These are phyloP conservation scores for Aspergillus ostianus DNA, from an alignment of 495 filamentous ascomycete genomes.

Conservation along the genomic window DNA sequence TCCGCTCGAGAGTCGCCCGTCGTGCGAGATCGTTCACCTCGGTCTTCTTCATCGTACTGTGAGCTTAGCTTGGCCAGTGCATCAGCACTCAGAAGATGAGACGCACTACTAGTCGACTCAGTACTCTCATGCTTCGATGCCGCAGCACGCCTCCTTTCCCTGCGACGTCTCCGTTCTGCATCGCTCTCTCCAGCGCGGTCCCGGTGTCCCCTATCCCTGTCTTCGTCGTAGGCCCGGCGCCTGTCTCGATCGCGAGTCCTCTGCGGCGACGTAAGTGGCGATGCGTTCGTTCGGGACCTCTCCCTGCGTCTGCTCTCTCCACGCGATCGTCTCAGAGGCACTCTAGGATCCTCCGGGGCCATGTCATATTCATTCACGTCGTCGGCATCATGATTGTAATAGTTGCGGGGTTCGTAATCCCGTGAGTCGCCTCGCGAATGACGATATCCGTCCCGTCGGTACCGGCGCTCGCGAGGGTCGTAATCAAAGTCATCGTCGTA, in stretches of 20 bases:
- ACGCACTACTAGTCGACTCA: slow-evolving; percentile 40
- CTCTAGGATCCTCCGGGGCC: slow-evolving; percentile 7
- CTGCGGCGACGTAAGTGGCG: slow-evolving; percentile 18
- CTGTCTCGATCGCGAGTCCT: slow-evolving; percentile 1
- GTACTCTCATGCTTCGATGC: slow-evolving; percentile 39
- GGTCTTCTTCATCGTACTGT: slow-evolving; percentile 46
- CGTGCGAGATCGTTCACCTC: slow-evolving; percentile 20
- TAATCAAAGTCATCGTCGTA: slow-evolving; percentile 30
- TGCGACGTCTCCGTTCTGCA: slow-evolving; percentile 7
- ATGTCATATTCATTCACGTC: slow-evolving; percentile 12
- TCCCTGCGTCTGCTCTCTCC: slow-evolving; percentile 25
- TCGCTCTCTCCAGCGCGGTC: slow-evolving; percentile 22
- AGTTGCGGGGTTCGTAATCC: slow-evolving; percentile 18
- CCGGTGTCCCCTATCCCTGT: slow-evolving; percentile 10
- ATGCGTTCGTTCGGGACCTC: slow-evolving; percentile 15
- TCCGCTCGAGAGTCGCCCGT: slow-evolving; percentile 37
- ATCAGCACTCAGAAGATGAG: slow-evolving; percentile 46
- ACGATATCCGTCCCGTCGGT: slow-evolving; percentile 12
- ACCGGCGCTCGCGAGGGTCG: slow-evolving; percentile 18
- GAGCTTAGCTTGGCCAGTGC: slow-evolving; percentile 61
- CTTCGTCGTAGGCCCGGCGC: too few species aligned
- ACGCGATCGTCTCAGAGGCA: slow-evolving; percentile 10
- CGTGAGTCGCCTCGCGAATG: slow-evolving; percentile 11
- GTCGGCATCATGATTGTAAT: slow-evolving; percentile 16
- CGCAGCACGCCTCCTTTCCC: slow-evolving; percentile 23